A percentile compares a stretch with the other conserved stretches of the same genome.
phyloP scores from a whole-genome alignment of 257 asterid species.

The Avicennia marina region DNA sequence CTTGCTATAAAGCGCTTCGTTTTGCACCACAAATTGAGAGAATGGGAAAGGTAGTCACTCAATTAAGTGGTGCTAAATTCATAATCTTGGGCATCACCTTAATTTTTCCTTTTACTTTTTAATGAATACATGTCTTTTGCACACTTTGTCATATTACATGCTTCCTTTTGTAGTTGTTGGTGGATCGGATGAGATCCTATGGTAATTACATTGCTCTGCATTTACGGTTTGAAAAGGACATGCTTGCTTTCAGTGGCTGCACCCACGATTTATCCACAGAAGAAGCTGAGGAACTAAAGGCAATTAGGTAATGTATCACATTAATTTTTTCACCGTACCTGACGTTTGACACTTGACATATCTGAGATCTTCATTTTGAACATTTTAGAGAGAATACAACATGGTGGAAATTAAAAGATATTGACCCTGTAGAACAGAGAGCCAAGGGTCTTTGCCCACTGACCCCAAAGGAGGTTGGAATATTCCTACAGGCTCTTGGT shows the following conservation, averaged over 20 bases:
- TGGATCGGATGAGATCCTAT: conserved; percentile 75
- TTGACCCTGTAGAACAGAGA: conserved; percentile 86
- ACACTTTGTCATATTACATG: conserved; percentile 10
- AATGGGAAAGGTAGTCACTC: conserved; percentile 74
- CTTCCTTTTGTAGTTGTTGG: conserved; percentile 59
- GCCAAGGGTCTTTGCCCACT: conserved; percentile 81
- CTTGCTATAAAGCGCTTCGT: conserved; percentile 86
- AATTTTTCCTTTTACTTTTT: background rate
- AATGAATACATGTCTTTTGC: background rate
- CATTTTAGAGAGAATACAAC: conserved; percentile 71
- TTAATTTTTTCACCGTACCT: conserved; percentile 2
- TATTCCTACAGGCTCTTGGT: conserved; percentile 75
- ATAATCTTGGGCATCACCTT: conserved; percentile 2
- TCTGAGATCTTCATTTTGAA: conserved; percentile 12
- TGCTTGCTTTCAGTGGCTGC: conserved; percentile 98
- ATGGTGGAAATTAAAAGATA: conserved; percentile 97
- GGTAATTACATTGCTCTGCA: conserved; percentile 91
- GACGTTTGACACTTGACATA: background rate
- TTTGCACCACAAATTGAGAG: conserved; percentile 85
- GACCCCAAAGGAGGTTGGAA: conserved; percentile 87
- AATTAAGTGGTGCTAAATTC: background rate
- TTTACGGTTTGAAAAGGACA: conserved; percentile 93
- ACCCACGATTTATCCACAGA: conserved; percentile 77
- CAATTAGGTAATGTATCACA: conserved; percentile 52
- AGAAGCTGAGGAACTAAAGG: conserved; percentile 83